A percentile compares a stretch with the other conserved stretches of the same genome.
These are phyloP conservation scores for Penicillium italicum DNA, from an alignment of 2,329 filamentous ascomycete genomes.

Conservation along the genomic window DNA sequence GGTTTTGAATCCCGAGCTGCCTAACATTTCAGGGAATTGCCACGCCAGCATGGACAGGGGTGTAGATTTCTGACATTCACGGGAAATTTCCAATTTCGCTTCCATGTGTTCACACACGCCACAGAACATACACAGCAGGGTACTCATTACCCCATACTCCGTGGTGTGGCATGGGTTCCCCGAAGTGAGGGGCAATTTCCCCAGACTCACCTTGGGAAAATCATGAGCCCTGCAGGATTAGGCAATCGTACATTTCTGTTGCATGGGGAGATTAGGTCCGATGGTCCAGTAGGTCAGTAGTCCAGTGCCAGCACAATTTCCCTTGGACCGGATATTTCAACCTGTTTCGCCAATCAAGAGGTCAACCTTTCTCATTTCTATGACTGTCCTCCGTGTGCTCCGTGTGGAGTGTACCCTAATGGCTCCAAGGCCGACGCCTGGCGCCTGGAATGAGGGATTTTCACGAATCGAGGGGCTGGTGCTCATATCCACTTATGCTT, in stretches of 20 bases:
- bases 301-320: background rate
- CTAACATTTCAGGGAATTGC: slow-evolving; percentile 5
- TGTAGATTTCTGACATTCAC: slow-evolving; percentile 1
- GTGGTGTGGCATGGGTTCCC: background rate
- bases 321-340: background rate
- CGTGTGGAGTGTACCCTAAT: background rate
- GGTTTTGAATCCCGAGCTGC: background rate
- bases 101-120: slow-evolving; percentile 10
- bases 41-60: slow-evolving; percentile 15
- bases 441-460: slow-evolving; percentile 5
- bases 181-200: slow-evolving; percentile 13
- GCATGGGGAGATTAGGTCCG: background rate
- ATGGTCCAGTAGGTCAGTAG: background rate
- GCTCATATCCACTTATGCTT: slow-evolving; percentile 2
- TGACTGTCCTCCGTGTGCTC: background rate
- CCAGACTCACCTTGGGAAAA: slow-evolving; percentile 5
- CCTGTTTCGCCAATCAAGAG: background rate
- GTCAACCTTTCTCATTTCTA: background rate
- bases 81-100: slow-evolving; percentile 10
- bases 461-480: slow-evolving; percentile 1
- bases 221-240: slow-evolving; percentile 11
- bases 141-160: background rate
- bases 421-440: background rate
- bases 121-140: slow-evolving; percentile 2
- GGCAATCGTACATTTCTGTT: slow-evolving; percentile 7